phyloP scores from a whole-genome alignment of 2,329 filamentous ascomycete species.

The Ceratocystis variospora region DNA sequence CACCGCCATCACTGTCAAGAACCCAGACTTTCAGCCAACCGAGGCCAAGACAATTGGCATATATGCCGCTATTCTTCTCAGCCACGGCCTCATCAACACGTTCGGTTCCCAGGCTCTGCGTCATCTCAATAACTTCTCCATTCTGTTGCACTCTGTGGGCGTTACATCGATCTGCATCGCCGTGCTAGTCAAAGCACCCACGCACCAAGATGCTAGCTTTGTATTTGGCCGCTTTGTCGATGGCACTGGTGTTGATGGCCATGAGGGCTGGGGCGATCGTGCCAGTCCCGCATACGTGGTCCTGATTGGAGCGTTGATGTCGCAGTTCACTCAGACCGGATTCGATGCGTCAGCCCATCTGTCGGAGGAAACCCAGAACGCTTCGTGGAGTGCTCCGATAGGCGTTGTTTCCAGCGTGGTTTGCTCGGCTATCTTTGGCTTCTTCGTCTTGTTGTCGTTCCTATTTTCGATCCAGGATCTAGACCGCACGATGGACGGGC shows the following conservation, averaged over 20 bases:
- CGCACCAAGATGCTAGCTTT: constrained; percentile 39
- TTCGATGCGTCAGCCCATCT: constrained; percentile 45
- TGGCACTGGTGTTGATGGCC: constrained; percentile 34
- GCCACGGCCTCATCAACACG: constrained; percentile 42
- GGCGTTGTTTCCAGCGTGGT: constrained; percentile 44
- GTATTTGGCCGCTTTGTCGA: constrained; percentile 43
- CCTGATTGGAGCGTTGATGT: constrained; percentile 39
- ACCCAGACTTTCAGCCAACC: constrained; percentile 24
- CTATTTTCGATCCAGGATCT: constrained; percentile 48
- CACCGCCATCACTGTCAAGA: constrained; percentile 28
- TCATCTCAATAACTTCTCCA: constrained; percentile 44
- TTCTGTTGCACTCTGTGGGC: constrained; percentile 40
- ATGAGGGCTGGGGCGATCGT: constrained; percentile 38
- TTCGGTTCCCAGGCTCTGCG: constrained; percentile 43
- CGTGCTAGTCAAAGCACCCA: constrained; percentile 43
- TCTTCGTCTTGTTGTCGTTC: constrained; percentile 43
- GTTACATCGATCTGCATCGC: constrained; percentile 40
- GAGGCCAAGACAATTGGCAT: constrained; percentile 39
- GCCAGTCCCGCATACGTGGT: constrained; percentile 42
- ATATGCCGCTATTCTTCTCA: constrained; percentile 42
- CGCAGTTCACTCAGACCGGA: constrained; percentile 37
- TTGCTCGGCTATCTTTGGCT: constrained; percentile 43
- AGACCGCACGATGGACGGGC: constrained; percentile 31
- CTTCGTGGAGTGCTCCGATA: constrained; percentile 43
- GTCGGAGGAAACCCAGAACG: constrained; percentile 43